Evolutionary conservation across 2,329 filamentous ascomycete genomes (phyloP), one percentile per base, ranked within the genome.

Genomic region (Calonectria pauciramosa): DNA sequence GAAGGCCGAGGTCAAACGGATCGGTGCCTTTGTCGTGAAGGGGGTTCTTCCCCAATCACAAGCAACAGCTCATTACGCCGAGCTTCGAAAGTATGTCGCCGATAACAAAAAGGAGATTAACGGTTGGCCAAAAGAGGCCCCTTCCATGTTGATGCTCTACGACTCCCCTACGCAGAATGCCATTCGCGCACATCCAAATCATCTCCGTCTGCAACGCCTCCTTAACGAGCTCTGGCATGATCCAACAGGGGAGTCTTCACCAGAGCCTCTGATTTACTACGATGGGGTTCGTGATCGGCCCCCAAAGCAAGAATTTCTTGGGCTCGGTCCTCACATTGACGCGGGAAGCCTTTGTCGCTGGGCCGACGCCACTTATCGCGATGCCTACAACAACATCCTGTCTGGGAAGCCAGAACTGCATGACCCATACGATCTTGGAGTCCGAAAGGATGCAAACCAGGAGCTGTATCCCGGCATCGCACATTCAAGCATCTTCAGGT

Each of bases 301-400:
- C 5, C 84, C 85, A 7, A 81, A 82, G 26, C 82, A 85, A 36
- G 75, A 78, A 0, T 88, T 87, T 73, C 82, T 83, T 11, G 85
- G 86, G 9, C 80, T 87, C 1, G 86, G 86, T 2, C 86, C 86
- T 30, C 86, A 87, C 70, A 86, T 88, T 52, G 86, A 88, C 74
- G 86, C 85, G 1, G 86, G 86, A 26, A 86, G 84, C 72, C 80
- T 88, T 34, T 84, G 81, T 69, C 85, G 86, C 18, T 88, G 86
- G 86, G 85, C 84, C 4, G 85, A 87, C 44, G 78, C 81, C 1
- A 75, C 78, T 2, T 87, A 87, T 68, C 83, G 83, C 44, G 79
- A 82, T 20, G 82, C 82, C 8, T 88, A 87, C 75, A 71, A 77
- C 20, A 66, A 78, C 10, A 83, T 88, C 68, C 85, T 86, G 73